Base-by-base conservation (phyloP, 1,284 basidiomycete species). In the Ustilago loliicola region DNA sequence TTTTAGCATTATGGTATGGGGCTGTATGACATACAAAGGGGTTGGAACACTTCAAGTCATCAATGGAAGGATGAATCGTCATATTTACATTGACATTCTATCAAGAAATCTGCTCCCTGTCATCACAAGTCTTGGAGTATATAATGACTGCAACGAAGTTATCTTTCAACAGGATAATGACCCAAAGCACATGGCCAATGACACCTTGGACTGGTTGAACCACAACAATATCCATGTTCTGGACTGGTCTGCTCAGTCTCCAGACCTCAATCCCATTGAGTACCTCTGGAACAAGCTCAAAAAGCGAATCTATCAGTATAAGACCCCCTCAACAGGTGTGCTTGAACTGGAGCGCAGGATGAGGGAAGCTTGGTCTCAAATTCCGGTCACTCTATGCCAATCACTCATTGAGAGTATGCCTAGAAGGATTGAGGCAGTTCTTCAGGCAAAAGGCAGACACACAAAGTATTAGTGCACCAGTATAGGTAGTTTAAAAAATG, bases 201-300 rank as follows among this genome's bases (percentile, higher is more conserved):
- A 32, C 27, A 51, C 60, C 7, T 53, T 57, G 38, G 32, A 63
- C 29, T 74, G 82, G 82, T 81, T 87, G 58, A 42, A 82, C 64
- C 65, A 83, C 48, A 38, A 86, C 59, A 54, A 62, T 10, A 77
- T 87, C 51, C 56, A 64, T 34, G 66, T 83, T 45, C 34, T 87
- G 23, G 23, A 60, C 23, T 88, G 85, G 86, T 86, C 84, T 50
- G 75, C 87, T 40, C 80, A 85, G 50, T 87, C 86, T 50, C 84
- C 86, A 30, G 86, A 88, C 74, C 76, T 87, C 19, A 88, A 87
- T 63, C 83, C 83, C 29, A 87, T 87, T 77, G 87, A 88, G 80
- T 85, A 88, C 61, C 73, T 87, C 8, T 88, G 87, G 87, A 38
- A 47, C 9, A 19, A 34, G 34, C 54, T 72, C 7, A 72, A 72